Evolutionary conservation across 1,284 basidiomycete genomes (phyloP), one percentile per base, ranked within the genome.

Genomic region (Moniliella sp.): DNA sequence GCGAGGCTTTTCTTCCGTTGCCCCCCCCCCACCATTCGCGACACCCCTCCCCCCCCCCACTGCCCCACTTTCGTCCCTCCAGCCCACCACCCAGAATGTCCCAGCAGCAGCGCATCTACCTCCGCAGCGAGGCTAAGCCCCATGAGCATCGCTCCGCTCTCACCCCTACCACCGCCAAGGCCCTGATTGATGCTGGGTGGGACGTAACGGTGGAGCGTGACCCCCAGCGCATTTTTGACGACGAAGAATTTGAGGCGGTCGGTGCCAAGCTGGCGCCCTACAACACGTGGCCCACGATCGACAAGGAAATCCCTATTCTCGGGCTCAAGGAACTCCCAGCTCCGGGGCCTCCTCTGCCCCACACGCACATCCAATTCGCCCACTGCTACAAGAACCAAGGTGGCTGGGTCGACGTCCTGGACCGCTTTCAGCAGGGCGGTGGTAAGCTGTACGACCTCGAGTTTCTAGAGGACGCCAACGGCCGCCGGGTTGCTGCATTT

Each of bases 311-410:
- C 26, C 76, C 80, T 35, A 91, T 99, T 64, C 77, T 94, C 50
- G 91, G 91, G 5, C 70, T 99, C 61, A 97, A 99, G 68, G 91
- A 97, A 62, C 74, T 99, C 13, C 61, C 61, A 31, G 45, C 50
- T 21, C 75, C 78, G 25, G 56, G 56, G 19, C 56, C 56, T 13
- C 44, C 47, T 30, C 44, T 59, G 26, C 43, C 47, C n/a, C 48
- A 57, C 65, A n/a, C n/a, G 5, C 91, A 99, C 65, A 88, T 99
- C 62, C 86, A 94, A 61, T 99, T 97, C 50, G 88, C 86, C 2
- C 91, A 97, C 64, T 94, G 88, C 65, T 99, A 83, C 72, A 99
- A 99, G 67, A 67, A 74, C 31, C 91, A 99, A 63, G 82, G 70
- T 1, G 91, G 91, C 25, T 97, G 91, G 88, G 70, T 74, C 11